Evolutionary conservation across 352 stramenopile species (phyloP), one percentile per base, ranked within the genome.

Genomic region (Discostella stelligera): DNA sequence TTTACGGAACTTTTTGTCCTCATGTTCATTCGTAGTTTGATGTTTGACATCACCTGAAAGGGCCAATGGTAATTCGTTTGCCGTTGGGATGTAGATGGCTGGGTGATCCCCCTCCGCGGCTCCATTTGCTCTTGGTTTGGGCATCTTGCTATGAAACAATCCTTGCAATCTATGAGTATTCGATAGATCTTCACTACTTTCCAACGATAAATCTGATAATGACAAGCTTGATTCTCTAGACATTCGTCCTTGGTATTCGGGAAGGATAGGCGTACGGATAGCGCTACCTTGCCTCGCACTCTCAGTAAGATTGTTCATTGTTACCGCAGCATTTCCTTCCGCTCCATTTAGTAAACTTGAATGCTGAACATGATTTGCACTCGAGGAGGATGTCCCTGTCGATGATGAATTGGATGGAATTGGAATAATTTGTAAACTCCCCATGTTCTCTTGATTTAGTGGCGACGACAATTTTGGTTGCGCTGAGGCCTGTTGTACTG

Each of bases 201-300:
- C 61, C 53, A 66, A 58, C 9, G 55, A 67, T 30, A 62, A 23
- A 39, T 79, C 71, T 48, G 74, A 64, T 2, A 74, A 30, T 0
- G 66, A 74, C 14, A 66, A 20, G 46, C 71, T 74, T n/a, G 70
- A 80, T 13, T 39, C 46, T 49, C 66, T 76, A 9, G 37, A 44
- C 7, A 14, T 10, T 14, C 37, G 4, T 10, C 37, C 3, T 44
- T 44, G 7, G 13, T 44, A 44, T 14, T 44, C 13, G 11, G 37
- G 7, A 10, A 44, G 2, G 37, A 44, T 44, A 32, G 27, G 27
- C 27, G 27, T 6, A 32, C 2, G 27, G 37, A 14, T 14, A 44
- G 37, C 11, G 2, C 0, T 1, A 14, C 13, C 37, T 44, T 44
- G 37, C 37, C 37, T 3, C 13, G 37, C 2, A 11, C 11, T 14